phyloP scores from a whole-genome alignment of 768 basidiomycete species.

The Termitomyces sp. region DNA sequence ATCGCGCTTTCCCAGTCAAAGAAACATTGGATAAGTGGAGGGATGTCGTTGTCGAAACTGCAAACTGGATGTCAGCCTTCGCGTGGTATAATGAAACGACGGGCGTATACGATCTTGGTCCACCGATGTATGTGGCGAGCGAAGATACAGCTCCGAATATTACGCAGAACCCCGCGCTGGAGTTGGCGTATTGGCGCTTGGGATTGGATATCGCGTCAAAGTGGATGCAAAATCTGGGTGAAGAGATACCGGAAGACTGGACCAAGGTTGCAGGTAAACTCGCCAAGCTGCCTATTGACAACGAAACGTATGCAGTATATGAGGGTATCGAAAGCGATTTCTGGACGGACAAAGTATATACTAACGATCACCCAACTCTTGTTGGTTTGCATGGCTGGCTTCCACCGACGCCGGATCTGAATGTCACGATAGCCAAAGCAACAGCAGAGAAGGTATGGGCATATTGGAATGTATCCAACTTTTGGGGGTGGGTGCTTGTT shows the following conservation, averaged over 20 bases:
- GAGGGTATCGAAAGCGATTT: conserved; percentile 48
- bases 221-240: conserved; percentile 41
- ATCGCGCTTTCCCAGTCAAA: conserved; percentile 35
- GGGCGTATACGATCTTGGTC: conserved; percentile 47
- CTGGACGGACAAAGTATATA: conserved; percentile 46
- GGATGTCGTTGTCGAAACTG: conserved; percentile 43
- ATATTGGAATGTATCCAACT: conserved; percentile 48
- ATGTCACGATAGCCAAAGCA: conserved; percentile 36
- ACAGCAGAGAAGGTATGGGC: conserved; percentile 51
- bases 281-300: conserved; percentile 45
- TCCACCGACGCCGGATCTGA: conserved; percentile 41
- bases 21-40: conserved; percentile 44
- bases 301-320: conserved; percentile 48
- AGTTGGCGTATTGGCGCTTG: conserved; percentile 53
- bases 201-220: conserved; percentile 41
- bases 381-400: conserved; percentile 56
- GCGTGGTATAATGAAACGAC: conserved; percentile 46
- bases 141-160: conserved; percentile 52
- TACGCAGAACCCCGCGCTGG: conserved; percentile 52
- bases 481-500: conserved; percentile 39
- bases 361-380: conserved; percentile 53
- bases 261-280: conserved; percentile 36
- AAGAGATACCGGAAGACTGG: conserved; percentile 38
- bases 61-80: conserved; percentile 56
- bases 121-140: conserved; percentile 52